Conservation (phyloP, 768 basidiomycete genomes). For the Agrocybe praecox region DNA sequence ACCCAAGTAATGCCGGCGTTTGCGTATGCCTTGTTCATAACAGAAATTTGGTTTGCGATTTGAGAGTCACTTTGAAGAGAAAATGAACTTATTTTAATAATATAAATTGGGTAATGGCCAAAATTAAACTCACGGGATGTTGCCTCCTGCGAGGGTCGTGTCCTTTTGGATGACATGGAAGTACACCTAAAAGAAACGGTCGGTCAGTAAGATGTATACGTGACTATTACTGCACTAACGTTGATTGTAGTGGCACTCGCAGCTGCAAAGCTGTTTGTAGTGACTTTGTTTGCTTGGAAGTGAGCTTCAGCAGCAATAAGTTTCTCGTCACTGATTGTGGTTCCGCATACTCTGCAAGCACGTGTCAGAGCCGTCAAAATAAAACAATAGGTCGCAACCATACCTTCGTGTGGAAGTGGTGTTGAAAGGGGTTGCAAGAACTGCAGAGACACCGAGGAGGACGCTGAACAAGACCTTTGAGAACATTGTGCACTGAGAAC, state of each 20-base stretch:
- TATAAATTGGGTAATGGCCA: no score
- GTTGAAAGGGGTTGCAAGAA: constrained; percentile 30
- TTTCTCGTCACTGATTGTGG: constrained; percentile 34
- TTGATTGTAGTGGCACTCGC: constrained; percentile 19
- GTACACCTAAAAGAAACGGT: constrained; percentile 30
- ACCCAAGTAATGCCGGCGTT: constrained; percentile 37
- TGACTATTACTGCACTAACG: constrained; percentile 7
- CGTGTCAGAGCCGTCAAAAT: background rate
- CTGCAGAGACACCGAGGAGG: constrained; percentile 28
- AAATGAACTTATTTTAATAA: background rate
- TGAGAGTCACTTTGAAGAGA: constrained; percentile 33
- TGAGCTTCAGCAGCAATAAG: constrained; percentile 39
- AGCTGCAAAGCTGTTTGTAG: constrained; percentile 17
- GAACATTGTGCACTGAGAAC: constrained; percentile 23
- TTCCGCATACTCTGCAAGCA: constrained; percentile 37
- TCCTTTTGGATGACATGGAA: constrained; percentile 39
- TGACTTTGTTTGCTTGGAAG: constrained; percentile 42
- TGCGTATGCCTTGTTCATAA: constrained; percentile 45
- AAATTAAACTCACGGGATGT: constrained; percentile 46
- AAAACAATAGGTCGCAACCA: background rate
- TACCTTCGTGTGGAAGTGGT: constrained; percentile 19
- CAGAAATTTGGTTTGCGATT: constrained; percentile 35
- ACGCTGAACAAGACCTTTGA: constrained; percentile 25
- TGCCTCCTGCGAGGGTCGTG: constrained; percentile 35
- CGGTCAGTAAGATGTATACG: background rate